Evolutionary conservation across 768 basidiomycete genomes (phyloP).

Genomic region (Tremella mesenterica): DNA sequence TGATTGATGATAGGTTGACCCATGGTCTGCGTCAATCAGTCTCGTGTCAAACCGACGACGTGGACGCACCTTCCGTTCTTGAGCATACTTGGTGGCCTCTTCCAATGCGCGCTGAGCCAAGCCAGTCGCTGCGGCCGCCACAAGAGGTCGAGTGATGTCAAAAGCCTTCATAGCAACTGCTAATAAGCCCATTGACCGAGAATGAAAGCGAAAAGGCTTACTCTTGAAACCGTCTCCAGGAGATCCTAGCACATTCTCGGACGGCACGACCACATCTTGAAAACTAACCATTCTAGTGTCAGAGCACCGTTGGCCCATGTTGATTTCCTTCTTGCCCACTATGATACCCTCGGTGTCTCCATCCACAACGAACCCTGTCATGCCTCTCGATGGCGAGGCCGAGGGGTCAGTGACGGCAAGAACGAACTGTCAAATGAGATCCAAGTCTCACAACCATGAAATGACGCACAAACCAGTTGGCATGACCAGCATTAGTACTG

Average conservation of each 20-base stretch:
- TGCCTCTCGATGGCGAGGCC: constrained; percentile 38
- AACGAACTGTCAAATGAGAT: constrained; percentile 36
- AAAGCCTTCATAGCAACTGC: constrained; percentile 45
- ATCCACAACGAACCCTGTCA: constrained; percentile 47
- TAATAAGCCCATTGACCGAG: background rate
- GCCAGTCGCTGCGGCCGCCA: constrained; percentile 45
- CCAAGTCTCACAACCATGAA: background rate
- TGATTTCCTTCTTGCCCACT: constrained; percentile 43
- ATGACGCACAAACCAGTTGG: constrained; percentile 44
- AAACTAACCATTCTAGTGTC: constrained; percentile 47
- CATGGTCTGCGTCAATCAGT: constrained; percentile 41
- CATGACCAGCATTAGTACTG: constrained; percentile 45
- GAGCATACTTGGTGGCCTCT: constrained; percentile 46
- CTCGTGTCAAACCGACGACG: too few species aligned
- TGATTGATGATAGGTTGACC: constrained; percentile 46
- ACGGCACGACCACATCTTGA: constrained; percentile 38
- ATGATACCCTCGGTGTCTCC: constrained; percentile 37
- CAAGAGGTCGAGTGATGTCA: constrained; percentile 46
- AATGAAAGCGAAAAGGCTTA: too few species aligned
- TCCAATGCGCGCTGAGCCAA: constrained; percentile 45
- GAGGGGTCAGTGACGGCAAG: constrained; percentile 44
- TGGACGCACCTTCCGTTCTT: constrained; percentile 38
- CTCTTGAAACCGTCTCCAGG: constrained; percentile 46
- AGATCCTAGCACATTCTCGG: constrained; percentile 44
- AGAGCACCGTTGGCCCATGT: constrained; percentile 46